A percentile compares a stretch with the other conserved stretches of the same genome.
phyloP scores from a whole-genome alignment of 2,329 filamentous ascomycete genomes.

The Blastomyces percursus region DNA sequence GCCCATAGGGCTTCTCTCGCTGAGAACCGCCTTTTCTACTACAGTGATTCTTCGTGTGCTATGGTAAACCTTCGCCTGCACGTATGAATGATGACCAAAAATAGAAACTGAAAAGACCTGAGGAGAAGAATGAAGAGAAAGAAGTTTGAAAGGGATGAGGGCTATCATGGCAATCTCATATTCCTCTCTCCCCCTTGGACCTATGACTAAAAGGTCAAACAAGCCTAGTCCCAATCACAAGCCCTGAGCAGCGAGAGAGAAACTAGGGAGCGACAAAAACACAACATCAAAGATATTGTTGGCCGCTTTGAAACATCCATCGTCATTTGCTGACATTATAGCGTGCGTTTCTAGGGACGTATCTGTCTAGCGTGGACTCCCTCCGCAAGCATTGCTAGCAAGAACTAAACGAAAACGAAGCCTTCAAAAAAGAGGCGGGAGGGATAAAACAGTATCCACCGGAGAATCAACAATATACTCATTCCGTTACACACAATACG shows the following conservation, averaged over 20 bases:
- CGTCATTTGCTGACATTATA: neutral
- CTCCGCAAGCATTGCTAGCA: neutral
- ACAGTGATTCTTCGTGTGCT: neutral
- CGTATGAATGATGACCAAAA: conserved; percentile 29
- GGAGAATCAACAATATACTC: neutral
- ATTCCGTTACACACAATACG: neutral
- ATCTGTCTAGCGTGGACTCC: neutral
- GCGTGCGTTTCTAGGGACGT: neutral
- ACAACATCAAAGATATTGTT: neutral
- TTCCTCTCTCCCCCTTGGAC: neutral
- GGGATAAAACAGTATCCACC: neutral
- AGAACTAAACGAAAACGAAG: neutral
- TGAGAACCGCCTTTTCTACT: conserved; percentile 2
- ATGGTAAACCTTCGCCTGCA: neutral
- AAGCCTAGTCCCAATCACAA: neutral
- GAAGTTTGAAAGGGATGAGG: neutral
- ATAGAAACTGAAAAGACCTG: conserved; percentile 38
- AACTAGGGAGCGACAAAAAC: neutral
- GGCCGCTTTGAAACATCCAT: neutral
- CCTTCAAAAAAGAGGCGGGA: neutral
- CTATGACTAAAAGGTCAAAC: neutral
- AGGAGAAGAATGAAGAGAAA: conserved; percentile 22
- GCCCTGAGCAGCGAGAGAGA: neutral
- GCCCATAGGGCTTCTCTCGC: neutral
- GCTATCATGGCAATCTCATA: neutral